Conservation (phyloP, 148 eudicot species). For the Nepenthes mirabilis region DNA sequence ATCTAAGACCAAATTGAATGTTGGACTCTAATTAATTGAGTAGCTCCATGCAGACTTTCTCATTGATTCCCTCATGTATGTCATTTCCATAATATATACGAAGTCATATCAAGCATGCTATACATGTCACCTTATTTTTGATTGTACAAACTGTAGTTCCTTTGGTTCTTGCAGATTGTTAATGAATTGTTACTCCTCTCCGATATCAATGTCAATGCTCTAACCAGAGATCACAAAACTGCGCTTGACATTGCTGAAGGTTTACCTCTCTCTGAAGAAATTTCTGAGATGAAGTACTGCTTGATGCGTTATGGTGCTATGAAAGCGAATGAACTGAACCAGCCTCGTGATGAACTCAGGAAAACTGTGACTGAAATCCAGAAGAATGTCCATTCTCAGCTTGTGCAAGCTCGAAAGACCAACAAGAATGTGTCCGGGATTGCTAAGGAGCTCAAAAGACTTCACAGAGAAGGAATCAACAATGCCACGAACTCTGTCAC, state of each 20-base stretch:
- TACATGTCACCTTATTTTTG: neutral
- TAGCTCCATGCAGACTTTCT: too few species aligned
- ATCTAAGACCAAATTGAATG: too few species aligned
- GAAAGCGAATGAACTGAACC: conserved; percentile 52
- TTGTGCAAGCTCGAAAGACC: conserved; percentile 55
- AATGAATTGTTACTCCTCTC: conserved; percentile 33
- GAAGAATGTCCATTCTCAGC: conserved; percentile 46
- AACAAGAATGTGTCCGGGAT: conserved; percentile 52
- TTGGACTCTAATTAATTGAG: too few species aligned
- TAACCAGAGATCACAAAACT: conserved; percentile 59
- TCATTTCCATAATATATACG: too few species aligned
- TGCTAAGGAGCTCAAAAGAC: conserved; percentile 55
- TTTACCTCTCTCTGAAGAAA: conserved; percentile 46
- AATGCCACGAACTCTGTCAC: conserved; percentile 60
- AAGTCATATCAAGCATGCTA: too few species aligned
- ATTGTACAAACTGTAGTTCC: neutral
- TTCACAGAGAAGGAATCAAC: conserved; percentile 57
- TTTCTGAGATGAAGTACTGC: conserved; percentile 33
- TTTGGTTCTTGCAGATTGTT: conserved; percentile 40
- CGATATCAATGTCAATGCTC: conserved; percentile 54
- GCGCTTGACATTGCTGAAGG: conserved; percentile 58
- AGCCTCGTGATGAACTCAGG: conserved; percentile 55
- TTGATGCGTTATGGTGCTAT: conserved; percentile 36
- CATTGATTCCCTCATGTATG: too few species aligned
- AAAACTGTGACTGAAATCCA: conserved; percentile 53